Evolutionary conservation across 2,329 filamentous ascomycete genomes (phyloP).

Genomic region (Scedosporium boydii): DNA sequence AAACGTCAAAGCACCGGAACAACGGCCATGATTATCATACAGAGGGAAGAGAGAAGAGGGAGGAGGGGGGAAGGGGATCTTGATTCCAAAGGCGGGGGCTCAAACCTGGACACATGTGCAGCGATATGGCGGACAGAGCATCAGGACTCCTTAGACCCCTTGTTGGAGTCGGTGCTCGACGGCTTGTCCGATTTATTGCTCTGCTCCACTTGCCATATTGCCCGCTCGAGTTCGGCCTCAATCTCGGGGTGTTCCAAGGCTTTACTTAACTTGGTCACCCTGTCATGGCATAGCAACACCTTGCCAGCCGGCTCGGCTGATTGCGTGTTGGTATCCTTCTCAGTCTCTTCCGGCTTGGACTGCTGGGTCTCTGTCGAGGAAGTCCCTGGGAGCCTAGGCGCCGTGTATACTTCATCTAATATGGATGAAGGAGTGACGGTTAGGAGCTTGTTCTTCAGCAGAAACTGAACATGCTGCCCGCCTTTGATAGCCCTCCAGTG

Average conservation of each 20-base stretch:
- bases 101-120: background rate
- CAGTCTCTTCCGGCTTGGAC: constrained; percentile 1
- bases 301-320: background rate
- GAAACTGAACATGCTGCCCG: constrained; percentile 74
- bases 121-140: background rate
- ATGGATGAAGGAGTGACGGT: constrained; percentile 53
- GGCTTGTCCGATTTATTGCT: constrained; percentile 31
- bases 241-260: constrained; percentile 60
- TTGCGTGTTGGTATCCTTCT: constrained; percentile 9
- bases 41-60: background rate
- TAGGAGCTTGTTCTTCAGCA: constrained; percentile 65
- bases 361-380: constrained; percentile 9
- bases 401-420: constrained; percentile 64
- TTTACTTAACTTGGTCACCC: constrained; percentile 23
- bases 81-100: background rate
- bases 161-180: background rate
- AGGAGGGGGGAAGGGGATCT: background rate
- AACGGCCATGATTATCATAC: background rate
- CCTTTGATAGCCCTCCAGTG: constrained; percentile 82
- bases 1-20: background rate
- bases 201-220: constrained; percentile 62
- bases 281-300: background rate
- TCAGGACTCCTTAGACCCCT: background rate
- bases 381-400: constrained; percentile 13
- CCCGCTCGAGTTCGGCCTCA: constrained; percentile 63